A percentile compares a stretch with the other conserved stretches of the same genome.
Conservation (phyloP, 2,329 filamentous ascomycete genomes). For the Phialophora verrucosa region DNA sequence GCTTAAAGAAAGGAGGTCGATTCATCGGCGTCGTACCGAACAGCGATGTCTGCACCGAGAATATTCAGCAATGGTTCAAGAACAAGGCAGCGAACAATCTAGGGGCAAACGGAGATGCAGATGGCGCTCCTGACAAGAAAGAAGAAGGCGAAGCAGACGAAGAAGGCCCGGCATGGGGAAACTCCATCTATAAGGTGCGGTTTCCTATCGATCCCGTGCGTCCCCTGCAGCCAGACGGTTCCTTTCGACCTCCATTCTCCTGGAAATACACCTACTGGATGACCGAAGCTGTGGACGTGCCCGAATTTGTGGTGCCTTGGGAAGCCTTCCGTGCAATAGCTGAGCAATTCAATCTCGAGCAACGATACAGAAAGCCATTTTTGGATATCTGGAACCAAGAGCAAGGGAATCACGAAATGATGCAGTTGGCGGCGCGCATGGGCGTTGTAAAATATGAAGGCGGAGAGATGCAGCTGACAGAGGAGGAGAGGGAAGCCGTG, state of each 20-base stretch:
- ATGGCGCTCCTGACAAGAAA: constrained; percentile 23
- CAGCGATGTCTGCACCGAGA: constrained; percentile 82
- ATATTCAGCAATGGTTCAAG: constrained; percentile 78
- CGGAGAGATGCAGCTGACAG: constrained; percentile 71
- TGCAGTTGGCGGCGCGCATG: constrained; percentile 93
- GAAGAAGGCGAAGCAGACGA: constrained; percentile 60
- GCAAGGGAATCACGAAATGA: constrained; percentile 80
- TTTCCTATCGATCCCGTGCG: constrained; percentile 68
- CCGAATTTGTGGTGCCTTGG: constrained; percentile 98
- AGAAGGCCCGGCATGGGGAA: constrained; percentile 81
- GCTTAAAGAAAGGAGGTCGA: constrained; percentile 89
- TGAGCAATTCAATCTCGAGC: constrained; percentile 93
- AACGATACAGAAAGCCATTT: constrained; percentile 92
- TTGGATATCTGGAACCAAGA: constrained; percentile 90
- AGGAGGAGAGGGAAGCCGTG: constrained; percentile 89
- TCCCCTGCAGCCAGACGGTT: constrained; percentile 77
- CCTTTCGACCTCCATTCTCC: constrained; percentile 92
- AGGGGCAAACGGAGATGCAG: constrained; percentile 47
- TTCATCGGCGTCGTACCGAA: constrained; percentile 98
- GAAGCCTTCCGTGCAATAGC: constrained; percentile 94
- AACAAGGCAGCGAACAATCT: constrained; percentile 52
- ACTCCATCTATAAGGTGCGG: constrained; percentile 86
- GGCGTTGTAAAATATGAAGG: constrained; percentile 76
- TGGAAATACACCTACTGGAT: constrained; percentile 99
- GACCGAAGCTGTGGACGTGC: constrained; percentile 93